Percentiles rank a stretch among this genome's conserved stretches.
Conservation (phyloP, 352 stramenopile genomes). For the Phytophthora gonapodyides region DNA sequence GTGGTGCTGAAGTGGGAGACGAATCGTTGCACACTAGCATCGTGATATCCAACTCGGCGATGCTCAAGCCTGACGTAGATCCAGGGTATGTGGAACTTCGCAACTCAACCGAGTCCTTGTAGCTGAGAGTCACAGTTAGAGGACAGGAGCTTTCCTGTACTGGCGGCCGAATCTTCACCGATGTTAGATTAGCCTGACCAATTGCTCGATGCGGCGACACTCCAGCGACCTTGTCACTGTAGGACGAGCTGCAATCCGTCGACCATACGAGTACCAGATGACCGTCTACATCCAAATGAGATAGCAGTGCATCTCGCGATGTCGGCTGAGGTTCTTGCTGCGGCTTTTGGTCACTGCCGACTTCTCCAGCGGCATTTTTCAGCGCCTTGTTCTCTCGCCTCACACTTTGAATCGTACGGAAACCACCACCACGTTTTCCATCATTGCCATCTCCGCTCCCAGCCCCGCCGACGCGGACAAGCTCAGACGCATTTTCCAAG, state of each 20-base stretch:
- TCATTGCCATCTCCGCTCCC: constrained; percentile 35
- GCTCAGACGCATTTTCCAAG: constrained; percentile 64
- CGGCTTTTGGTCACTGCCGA: constrained; percentile 23
- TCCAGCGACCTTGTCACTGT: constrained; percentile 24
- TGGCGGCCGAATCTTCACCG: constrained; percentile 60
- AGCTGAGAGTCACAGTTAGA: constrained; percentile 73
- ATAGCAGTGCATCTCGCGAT: constrained; percentile 58
- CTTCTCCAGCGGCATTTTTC: constrained; percentile 39
- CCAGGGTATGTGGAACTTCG: constrained; percentile 11
- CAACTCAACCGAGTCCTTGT: constrained; percentile 47
- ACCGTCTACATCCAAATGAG: constrained; percentile 52
- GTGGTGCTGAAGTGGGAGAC: constrained; percentile 44
- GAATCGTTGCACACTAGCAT: constrained; percentile 82
- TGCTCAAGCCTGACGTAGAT: constrained; percentile 31
- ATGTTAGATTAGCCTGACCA: constrained; percentile 69
- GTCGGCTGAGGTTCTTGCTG: constrained; percentile 59
- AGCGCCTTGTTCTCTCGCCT: constrained; percentile 84
- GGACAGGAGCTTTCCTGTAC: constrained; percentile 56
- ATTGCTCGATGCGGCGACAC: constrained; percentile 33
- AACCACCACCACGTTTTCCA: constrained; percentile 52
- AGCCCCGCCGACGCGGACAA: constrained; percentile 38
- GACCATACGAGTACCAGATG: constrained; percentile 80
- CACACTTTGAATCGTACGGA: constrained; percentile 88
- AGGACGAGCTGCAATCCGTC: constrained; percentile 30
- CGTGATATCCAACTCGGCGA: constrained; percentile 72